Evolutionary conservation across 805 yeast genomes (phyloP), one percentile per base, ranked within the genome.

Genomic region (Myxozyma neotropica): DNA sequence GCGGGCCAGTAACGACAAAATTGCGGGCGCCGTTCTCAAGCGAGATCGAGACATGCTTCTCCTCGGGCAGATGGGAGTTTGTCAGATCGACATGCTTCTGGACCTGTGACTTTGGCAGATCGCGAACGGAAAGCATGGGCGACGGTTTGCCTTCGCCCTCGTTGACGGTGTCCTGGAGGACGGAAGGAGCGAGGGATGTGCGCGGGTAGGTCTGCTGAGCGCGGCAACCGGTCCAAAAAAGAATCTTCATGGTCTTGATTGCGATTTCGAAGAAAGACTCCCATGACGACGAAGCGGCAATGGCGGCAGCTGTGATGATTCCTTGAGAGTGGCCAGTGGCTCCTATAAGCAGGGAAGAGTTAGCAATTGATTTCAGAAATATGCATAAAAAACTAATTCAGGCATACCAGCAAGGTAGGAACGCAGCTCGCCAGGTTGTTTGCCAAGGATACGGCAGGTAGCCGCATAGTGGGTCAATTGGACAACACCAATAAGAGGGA

Each of bases 61-160:
- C 96, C 54, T 80, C 78, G 68, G 99, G 97, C 77, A 94, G 83
- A 77, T 92, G 98, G 72, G 87, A 84, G 78, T 94, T 94, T 61
- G 99, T 94, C 74, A 83, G 84, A 63, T 86, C 87, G 67, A 94
- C 88, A 72, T 81, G 90, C 57, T 74, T 74, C 75, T 90, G 86
- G 58, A 93, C 94, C 77, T 89, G 92, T 44, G 83, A 85, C 68
- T 81, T 78, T 21, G 95, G 82, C 71, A 94, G 81, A 74, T 92
- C 97, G 74, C 97, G 86, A 63, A 94, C 83, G 10, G 97, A 88
- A 74, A 94, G 83, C 99, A 94, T 94, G 67, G 99, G 99, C 67
- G 96, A 87, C 64, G 99, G 99, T 69, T 83, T 81, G 69, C 99
- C 99, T 79, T 94, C 99, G 69, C 93, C 93, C 72, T 90, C 86